Evolutionary conservation across 2,329 filamentous ascomycete genomes (phyloP), one percentile per base, ranked within the genome.

Genomic region (Zasmidium angulare): DNA sequence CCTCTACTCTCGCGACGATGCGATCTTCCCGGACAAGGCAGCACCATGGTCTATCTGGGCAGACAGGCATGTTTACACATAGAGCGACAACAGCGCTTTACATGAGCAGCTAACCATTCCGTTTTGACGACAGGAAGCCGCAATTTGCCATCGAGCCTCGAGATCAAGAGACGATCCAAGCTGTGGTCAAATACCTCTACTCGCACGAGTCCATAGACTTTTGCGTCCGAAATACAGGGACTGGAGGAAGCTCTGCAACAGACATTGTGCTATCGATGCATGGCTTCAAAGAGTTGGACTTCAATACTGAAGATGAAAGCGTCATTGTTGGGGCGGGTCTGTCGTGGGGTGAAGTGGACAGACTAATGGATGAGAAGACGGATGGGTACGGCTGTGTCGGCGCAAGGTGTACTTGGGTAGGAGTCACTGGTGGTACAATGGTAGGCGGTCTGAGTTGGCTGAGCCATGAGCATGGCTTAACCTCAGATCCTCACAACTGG

Each of bases 401-500:
- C 2, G 72, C 75, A 1, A 65, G 75, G 23, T 75, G 71, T 24
- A 72, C 72, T 1, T 76, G 69, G 63, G 72, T 79, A 9, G 76
- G 77, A 4, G 75, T 79, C 2, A 71, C 70, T 4, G 77, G 76
- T 1, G 69, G 71, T 2, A 71, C 72, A 4, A 64, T 77, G 11
- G 69, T 69, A 9, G 75, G 75, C 31, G 76, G 76, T 50, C 68
- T 78, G 3, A 74, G 71, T 17, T 78, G 71, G 76, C 70, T 78
- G 26, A 74, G 71, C 11, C 64, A 67, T 2, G 75, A 79, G 60
- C 69, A 70, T 53, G 77, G 77, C 7, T 64, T 73, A 23, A 69
- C 72, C 12, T 75, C 72, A 22, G 76, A 79, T 59, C 75, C 76
- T 12, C 66, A 71, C 23, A 79, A 77, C 60, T 63, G 78, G 57